Conservation (phyloP, 306 rosid species). For the Inga oerstediana region DNA sequence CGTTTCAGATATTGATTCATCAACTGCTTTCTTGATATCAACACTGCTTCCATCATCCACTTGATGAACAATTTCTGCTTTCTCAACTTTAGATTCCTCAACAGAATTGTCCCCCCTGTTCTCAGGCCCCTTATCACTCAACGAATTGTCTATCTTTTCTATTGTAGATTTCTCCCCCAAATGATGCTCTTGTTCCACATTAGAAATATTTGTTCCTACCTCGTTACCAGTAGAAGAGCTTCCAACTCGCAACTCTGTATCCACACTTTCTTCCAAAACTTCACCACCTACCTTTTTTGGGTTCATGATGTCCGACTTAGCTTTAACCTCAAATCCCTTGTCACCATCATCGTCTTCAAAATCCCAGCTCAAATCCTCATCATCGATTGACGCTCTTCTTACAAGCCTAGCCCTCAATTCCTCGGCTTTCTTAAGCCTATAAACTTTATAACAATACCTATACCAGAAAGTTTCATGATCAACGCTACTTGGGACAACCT, state of each 20-base stretch:
- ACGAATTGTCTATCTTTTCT: slow-evolving; percentile 1
- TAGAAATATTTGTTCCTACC: slow-evolving; percentile 12
- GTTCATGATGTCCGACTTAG: slow-evolving; percentile 15
- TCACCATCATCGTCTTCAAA: slow-evolving; percentile 69
- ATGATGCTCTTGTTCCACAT: slow-evolving; percentile 32
- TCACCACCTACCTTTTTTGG: slow-evolving; percentile 34
- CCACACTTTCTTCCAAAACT: slow-evolving; percentile 25
- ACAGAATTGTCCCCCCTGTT: slow-evolving; percentile 31
- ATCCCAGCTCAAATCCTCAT: slow-evolving; percentile 91
- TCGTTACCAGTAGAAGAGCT: slow-evolving; percentile 12
- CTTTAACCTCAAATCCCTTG: slow-evolving; percentile 34
- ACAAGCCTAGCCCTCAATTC: slow-evolving; percentile 65
- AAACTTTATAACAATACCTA: slow-evolving; percentile 67
- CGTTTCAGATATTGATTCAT: slow-evolving; percentile 15
- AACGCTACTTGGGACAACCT: slow-evolving; percentile 56
- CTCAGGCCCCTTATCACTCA: slow-evolving; percentile 26
- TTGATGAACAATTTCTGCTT: slow-evolving; percentile 31
- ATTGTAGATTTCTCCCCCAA: slow-evolving; percentile 37
- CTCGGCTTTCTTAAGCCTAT: slow-evolving; percentile 72
- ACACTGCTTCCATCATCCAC: slow-evolving; percentile 28
- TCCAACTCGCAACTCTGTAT: slow-evolving; percentile 22
- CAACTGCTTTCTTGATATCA: slow-evolving; percentile 18
- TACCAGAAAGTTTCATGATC: slow-evolving; percentile 64
- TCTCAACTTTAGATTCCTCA: slow-evolving; percentile 37
- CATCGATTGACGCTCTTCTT: slow-evolving; percentile 56